A percentile compares a stretch with the other conserved stretches of the same genome.
Evolutionary conservation across 345 rosid species (phyloP).

Genomic region (Clarkia xantiana): DNA sequence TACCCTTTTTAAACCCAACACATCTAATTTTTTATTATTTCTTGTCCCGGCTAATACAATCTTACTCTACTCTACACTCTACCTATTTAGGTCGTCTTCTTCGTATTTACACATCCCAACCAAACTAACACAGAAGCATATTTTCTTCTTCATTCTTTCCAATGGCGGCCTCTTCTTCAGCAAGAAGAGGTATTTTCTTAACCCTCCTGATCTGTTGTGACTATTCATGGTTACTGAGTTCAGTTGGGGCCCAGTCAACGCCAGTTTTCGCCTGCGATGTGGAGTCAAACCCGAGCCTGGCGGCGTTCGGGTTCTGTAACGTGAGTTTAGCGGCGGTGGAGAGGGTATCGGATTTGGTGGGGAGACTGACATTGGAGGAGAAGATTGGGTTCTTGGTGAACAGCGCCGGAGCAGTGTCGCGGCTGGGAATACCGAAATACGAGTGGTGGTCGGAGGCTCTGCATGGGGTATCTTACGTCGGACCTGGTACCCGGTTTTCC

Average conservation of each 20-base stretch:
- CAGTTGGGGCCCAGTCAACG: conserved; percentile 34
- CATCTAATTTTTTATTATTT: too few species aligned
- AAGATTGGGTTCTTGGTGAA: conserved; percentile 45
- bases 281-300: conserved; percentile 26
- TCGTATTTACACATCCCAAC: too few species aligned
- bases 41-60: too few species aligned
- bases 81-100: too few species aligned
- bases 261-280: conserved; percentile 76
- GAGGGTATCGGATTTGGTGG: conserved; percentile 67
- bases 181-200: too few species aligned
- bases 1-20: too few species aligned
- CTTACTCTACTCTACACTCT: too few species aligned
- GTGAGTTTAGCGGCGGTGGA: conserved; percentile 16
- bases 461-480: conserved; percentile 81
- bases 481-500: conserved; percentile 59
- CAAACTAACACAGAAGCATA: too few species aligned
- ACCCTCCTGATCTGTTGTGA: too few species aligned
- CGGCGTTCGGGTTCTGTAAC: conserved; percentile 48
- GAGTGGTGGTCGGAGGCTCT: conserved; percentile 99
- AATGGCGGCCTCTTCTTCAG: too few species aligned
- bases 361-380: conserved; percentile 65
- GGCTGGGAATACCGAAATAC: conserved; percentile 73
- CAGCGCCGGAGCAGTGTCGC: conserved; percentile 36
- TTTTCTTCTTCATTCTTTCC: too few species aligned
- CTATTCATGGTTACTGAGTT: too few species aligned